Percentiles rank a stretch among this genome's conserved stretches.
Conservation (phyloP, 2,329 filamentous ascomycete species). For the Colletotrichum sojae region DNA sequence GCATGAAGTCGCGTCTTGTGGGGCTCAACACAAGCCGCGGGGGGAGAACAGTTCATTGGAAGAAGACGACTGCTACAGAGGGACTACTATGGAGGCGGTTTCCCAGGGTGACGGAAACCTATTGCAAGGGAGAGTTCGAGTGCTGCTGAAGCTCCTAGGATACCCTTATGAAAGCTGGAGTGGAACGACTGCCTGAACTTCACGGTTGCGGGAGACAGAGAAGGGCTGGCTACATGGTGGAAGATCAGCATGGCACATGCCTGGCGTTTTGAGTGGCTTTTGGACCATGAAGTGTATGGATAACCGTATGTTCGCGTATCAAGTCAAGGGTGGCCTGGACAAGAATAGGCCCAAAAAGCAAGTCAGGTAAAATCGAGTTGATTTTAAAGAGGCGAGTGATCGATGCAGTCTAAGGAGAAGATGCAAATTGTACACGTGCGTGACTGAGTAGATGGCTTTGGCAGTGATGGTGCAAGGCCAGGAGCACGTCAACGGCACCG, state of each 20-base stretch:
- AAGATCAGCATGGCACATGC: slow-evolving; percentile 17
- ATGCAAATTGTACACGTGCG: background rate
- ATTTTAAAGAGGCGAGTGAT: background rate
- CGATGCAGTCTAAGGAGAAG: background rate
- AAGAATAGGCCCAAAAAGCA: slow-evolving; percentile 7
- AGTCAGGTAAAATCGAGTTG: background rate
- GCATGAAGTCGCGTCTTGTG: too few species aligned
- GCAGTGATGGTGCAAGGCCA: too few species aligned
- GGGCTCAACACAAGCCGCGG: too few species aligned
- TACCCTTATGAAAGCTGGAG: slow-evolving; percentile 7
- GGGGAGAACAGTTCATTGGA: too few species aligned
- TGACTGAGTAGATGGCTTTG: too few species aligned
- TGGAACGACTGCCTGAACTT: background rate
- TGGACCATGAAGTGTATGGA: slow-evolving; percentile 20
- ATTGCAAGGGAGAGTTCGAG: background rate
- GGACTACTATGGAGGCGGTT: background rate
- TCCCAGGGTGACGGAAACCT: background rate
- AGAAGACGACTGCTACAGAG: background rate
- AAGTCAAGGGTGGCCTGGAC: slow-evolving; percentile 2
- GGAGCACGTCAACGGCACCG: too few species aligned
- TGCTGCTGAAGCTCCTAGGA: background rate
- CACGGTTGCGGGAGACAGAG: background rate
- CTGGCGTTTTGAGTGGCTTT: slow-evolving; percentile 24
- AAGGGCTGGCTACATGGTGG: background rate
- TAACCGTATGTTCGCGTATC: slow-evolving; percentile 18